phyloP scores from a whole-genome alignment of 352 stramenopile genomes.

The Paralagenidium karlingii region DNA sequence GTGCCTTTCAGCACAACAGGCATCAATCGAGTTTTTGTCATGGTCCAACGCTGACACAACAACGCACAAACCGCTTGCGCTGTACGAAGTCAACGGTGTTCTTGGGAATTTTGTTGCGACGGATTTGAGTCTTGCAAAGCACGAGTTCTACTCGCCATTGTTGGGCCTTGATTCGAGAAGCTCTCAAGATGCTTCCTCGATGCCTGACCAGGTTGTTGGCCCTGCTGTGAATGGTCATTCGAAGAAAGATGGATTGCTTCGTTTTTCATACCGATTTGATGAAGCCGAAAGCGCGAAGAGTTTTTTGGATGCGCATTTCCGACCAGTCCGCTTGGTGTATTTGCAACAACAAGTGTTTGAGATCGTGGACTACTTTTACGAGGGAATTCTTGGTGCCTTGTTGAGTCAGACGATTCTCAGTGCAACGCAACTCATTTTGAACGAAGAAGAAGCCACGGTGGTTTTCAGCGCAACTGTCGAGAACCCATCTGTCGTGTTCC shows the following conservation, averaged over 20 bases:
- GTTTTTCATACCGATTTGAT: slow-evolving; percentile 17
- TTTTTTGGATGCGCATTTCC: slow-evolving; percentile 30
- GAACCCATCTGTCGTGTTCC: slow-evolving; percentile 55
- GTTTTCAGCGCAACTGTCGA: slow-evolving; percentile 34
- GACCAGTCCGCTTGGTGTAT: slow-evolving; percentile 64
- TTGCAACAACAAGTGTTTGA: slow-evolving; percentile 80
- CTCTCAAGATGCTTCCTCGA: slow-evolving; percentile 7
- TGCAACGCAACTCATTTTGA: slow-evolving; percentile 58
- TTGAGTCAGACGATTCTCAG: slow-evolving; percentile 53
- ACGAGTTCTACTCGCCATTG: slow-evolving; percentile 46
- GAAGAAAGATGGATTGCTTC: slow-evolving; percentile 9
- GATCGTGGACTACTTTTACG: slow-evolving; percentile 68
- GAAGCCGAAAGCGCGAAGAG: slow-evolving; percentile 16
- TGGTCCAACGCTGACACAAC: background rate
- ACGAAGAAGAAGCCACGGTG: slow-evolving; percentile 41
- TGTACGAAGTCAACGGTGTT: slow-evolving; percentile 15
- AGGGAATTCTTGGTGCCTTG: slow-evolving; percentile 63
- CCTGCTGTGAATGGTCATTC: background rate
- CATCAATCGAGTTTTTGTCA: slow-evolving; percentile 14
- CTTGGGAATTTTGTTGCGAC: slow-evolving; percentile 64
- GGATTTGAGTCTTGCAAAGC: slow-evolving; percentile 61
- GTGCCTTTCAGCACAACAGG: slow-evolving; percentile 38
- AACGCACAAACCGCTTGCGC: too few species aligned
- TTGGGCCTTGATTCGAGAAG: slow-evolving; percentile 39
- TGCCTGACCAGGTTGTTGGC: background rate